phyloP scores from a whole-genome alignment of 2,329 filamentous ascomycete genomes.

The Bretziella fagacearum region DNA sequence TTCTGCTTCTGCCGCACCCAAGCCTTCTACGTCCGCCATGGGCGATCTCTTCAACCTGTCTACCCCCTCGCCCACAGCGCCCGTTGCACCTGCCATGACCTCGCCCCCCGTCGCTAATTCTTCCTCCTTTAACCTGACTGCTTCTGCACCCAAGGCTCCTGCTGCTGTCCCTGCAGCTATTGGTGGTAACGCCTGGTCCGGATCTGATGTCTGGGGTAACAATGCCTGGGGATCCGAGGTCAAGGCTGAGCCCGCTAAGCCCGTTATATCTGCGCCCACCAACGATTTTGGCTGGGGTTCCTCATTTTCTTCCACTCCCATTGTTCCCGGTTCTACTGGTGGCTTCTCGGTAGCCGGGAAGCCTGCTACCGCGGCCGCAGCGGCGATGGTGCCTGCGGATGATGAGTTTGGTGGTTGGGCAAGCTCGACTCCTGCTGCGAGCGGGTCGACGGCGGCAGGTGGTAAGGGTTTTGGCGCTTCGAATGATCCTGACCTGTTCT shows the following conservation, averaged over 20 bases:
- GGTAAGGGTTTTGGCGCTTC: constrained; percentile 29
- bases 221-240: constrained; percentile 57
- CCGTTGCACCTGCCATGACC: constrained; percentile 24
- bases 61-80: constrained; percentile 31
- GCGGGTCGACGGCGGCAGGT: constrained; percentile 31
- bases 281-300: constrained; percentile 43
- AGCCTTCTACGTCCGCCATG: constrained; percentile 40
- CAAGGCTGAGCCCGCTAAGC: constrained; percentile 36
- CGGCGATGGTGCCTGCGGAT: constrained; percentile 52
- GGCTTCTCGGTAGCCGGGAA: constrained; percentile 23
- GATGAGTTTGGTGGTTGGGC: constrained; percentile 96
- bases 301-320: constrained; percentile 40
- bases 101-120: constrained; percentile 28
- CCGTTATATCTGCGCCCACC: constrained; percentile 23
- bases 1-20: constrained; percentile 25
- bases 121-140: constrained; percentile 72
- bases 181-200: constrained; percentile 27
- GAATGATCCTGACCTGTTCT: constrained; percentile 65
- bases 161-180: constrained; percentile 21
- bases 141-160: constrained; percentile 24
- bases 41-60: constrained; percentile 72
- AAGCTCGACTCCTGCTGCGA: constrained; percentile 40
- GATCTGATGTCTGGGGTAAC: constrained; percentile 65
- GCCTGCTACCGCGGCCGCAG: constrained; percentile 41
- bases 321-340: constrained; percentile 44